These are phyloP conservation scores for Kluyveromyces sp. DNA, from an alignment of 1,139 yeast species.

Conservation along the genomic window DNA sequence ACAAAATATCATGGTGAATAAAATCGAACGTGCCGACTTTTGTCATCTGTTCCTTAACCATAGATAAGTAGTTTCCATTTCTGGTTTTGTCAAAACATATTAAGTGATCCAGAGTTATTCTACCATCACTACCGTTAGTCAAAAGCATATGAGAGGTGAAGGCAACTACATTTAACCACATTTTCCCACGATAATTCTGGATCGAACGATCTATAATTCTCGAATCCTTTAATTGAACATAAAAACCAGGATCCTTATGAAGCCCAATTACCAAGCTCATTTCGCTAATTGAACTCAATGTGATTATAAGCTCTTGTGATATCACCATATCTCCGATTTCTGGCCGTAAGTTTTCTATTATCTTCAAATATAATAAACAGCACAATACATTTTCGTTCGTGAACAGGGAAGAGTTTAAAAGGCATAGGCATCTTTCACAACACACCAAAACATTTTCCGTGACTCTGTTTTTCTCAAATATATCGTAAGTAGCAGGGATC, in stretches of 20 bases:
- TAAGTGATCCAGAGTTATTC: neutral
- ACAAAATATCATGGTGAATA: slow-evolving; percentile 2
- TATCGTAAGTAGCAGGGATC: neutral
- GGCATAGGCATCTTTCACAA: slow-evolving; percentile 1
- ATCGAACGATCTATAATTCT: neutral
- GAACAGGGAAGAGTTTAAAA: slow-evolving; percentile 1
- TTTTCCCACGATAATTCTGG: slow-evolving; percentile 5
- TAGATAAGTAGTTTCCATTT: neutral
- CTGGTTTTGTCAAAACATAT: neutral
- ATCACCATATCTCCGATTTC: neutral
- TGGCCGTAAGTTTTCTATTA: neutral
- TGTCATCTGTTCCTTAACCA: neutral
- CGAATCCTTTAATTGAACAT: neutral
- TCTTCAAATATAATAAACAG: slow-evolving; percentile 4
- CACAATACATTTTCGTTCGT: slow-evolving; percentile 6
- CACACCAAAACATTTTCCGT: neutral
- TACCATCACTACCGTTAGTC: slow-evolving; percentile 4
- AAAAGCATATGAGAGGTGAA: slow-evolving; percentile 1
- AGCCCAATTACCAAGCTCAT: slow-evolving; percentile 3
- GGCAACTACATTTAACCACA: slow-evolving; percentile 3
- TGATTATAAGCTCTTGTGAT: neutral
- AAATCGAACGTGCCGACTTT: neutral
- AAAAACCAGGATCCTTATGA: slow-evolving; percentile 5
- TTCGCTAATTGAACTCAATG: slow-evolving; percentile 3
- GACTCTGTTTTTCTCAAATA: neutral